Base-by-base conservation (phyloP, 441 rosid genomes). In the Gossypium gossypioides region DNA sequence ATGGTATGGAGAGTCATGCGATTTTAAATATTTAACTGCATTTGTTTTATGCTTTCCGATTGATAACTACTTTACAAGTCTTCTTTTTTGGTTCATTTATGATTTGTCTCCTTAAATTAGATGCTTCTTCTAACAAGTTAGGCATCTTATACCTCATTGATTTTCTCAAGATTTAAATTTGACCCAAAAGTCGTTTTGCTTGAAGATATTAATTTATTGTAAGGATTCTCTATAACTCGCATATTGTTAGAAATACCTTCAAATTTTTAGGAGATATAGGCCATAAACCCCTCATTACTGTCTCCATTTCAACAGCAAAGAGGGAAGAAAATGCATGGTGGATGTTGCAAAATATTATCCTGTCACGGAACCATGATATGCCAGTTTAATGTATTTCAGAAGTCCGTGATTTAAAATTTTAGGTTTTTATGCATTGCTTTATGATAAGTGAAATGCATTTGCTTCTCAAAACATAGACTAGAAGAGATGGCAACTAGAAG, bases 1-100 rank as follows among this genome's bases (percentile, higher is more conserved):
- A 95, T 95, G 99, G 97, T 95, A 79, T 61, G 80, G 32, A 51
- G 2, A 67, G 46, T 56, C n/a, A 13, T 55, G 48, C 21, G 21
- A 24, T 65, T 25, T 34, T 34, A 48, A 9, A 24, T 32, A 37
- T 60, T 34, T 58, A 18, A 40, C 44, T 61, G 32, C 55, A 40
- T 48, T 52, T 50, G 60, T 5, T 58, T 32, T 54, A 58, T 12
- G 42, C 57, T 50, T 42, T 13, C 9, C 48, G 18, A 29, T 50
- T 42, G 54, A 65, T 65, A 21, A 65, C 46, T 65, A 21, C 48
- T 42, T 65, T 42, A 50, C 10, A 42, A 65, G 34, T 44, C 55
- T 42, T 65, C 29, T 42, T 21, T 64, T 62, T 24, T 15, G 6
- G 32, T 25, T 59, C 2, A 18, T 5, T 22, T 52, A 55, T 54